phyloP scores from a whole-genome alignment of 768 basidiomycete genomes.

The Rhodotorula diobovata region DNA sequence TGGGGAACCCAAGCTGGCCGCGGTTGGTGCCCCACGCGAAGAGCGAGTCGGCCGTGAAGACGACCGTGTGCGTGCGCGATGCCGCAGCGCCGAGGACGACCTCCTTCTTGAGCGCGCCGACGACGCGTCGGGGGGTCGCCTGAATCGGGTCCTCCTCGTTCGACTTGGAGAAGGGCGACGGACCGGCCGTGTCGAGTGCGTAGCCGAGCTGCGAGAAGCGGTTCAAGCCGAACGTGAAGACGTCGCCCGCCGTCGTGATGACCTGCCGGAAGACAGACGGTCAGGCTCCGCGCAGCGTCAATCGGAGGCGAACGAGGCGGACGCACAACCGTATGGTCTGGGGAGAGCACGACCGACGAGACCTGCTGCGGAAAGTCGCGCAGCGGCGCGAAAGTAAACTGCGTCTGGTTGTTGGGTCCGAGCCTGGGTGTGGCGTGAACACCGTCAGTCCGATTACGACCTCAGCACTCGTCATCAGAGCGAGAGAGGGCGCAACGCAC shows the following conservation, averaged over 20 bases:
- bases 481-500: slow-evolving; percentile 48
- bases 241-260: slow-evolving; percentile 71
- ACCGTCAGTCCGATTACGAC: neutral
- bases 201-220: slow-evolving; percentile 87
- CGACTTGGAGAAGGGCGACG: slow-evolving; percentile 39
- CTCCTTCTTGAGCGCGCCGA: slow-evolving; percentile 72
- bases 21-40: slow-evolving; percentile 80
- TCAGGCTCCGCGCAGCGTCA: too few relatives aligned
- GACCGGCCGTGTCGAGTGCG: slow-evolving; percentile 57
- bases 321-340: slow-evolving; percentile 78
- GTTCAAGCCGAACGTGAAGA: slow-evolving; percentile 82
- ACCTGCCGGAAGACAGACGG: slow-evolving; percentile 34
- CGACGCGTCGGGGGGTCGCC: slow-evolving; percentile 65
- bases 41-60: slow-evolving; percentile 58
- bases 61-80: slow-evolving; percentile 74
- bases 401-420: slow-evolving; percentile 70
- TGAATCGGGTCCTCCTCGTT: slow-evolving; percentile 70
- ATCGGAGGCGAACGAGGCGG: too few relatives aligned
- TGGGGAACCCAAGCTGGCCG: slow-evolving; percentile 71
- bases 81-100: slow-evolving; percentile 75
- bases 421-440: slow-evolving; percentile 52
- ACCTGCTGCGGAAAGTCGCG: slow-evolving; percentile 58
- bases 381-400: slow-evolving; percentile 65
- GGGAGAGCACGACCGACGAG: slow-evolving; percentile 71
- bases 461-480: too few relatives aligned